phyloP scores from a whole-genome alignment of 352 stramenopile species.

The Pythium pectinolyticum region DNA sequence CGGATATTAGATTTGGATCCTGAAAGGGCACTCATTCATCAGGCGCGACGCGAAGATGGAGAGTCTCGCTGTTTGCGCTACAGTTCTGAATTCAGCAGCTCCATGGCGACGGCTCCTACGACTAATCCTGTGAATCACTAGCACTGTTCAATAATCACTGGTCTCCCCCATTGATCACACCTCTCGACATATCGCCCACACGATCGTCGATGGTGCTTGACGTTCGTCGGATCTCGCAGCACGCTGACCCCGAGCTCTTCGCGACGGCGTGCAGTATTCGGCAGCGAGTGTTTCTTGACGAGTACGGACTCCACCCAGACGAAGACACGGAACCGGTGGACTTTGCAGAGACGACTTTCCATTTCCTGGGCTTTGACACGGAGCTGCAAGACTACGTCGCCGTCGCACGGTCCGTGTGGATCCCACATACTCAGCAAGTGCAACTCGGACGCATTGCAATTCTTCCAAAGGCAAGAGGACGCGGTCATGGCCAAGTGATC shows the following conservation, averaged over 20 bases:
- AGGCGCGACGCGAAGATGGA: too few species aligned
- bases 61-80: too few species aligned
- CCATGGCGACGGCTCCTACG: too few species aligned
- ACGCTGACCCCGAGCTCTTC: slow-evolving; percentile 4
- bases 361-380: slow-evolving; percentile 22
- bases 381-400: slow-evolving; percentile 17
- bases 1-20: too few species aligned
- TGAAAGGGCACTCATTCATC: too few species aligned
- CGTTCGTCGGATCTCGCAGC: not conserved
- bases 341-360: slow-evolving; percentile 8
- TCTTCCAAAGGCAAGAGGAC: slow-evolving; percentile 4
- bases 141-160: too few species aligned
- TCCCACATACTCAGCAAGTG: not conserved
- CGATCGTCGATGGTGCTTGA: slow-evolving; percentile 12
- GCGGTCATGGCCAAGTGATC: slow-evolving; percentile 11
- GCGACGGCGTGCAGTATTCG: slow-evolving; percentile 6
- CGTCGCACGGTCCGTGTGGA: slow-evolving; percentile 15
- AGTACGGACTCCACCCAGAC: slow-evolving; percentile 19
- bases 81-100: too few species aligned
- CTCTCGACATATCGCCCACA: too few species aligned
- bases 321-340: slow-evolving; percentile 20
- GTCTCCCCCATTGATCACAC: too few species aligned
- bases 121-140: too few species aligned
- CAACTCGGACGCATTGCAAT: slow-evolving; percentile 20
- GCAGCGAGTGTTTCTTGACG: slow-evolving; percentile 20